A percentile compares a stretch with the other conserved stretches of the same genome.
phyloP scores from a whole-genome alignment of 148 eudicot species.

The Pharnaceum exiguum region DNA sequence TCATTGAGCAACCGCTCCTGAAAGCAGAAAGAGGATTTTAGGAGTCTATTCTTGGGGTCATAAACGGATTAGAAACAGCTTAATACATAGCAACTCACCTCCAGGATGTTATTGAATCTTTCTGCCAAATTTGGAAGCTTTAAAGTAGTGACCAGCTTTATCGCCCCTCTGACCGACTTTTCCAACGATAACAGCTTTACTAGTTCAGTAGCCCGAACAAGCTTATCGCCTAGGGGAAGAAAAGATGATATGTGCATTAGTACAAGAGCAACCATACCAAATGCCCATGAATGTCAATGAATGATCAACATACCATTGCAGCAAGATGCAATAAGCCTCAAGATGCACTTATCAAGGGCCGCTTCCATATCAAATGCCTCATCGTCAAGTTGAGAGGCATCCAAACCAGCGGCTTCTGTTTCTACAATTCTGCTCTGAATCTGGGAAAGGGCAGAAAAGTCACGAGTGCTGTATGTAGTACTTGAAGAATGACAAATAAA shows the following conservation, averaged over 20 bases:
- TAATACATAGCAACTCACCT: constrained; percentile 35
- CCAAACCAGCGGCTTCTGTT: constrained; percentile 50
- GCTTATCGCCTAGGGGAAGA: constrained; percentile 89
- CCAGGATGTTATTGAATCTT: constrained; percentile 75
- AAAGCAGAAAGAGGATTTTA: constrained; percentile 5
- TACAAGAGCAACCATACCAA: neutral
- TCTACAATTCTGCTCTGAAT: constrained; percentile 71
- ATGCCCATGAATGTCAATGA: neutral
- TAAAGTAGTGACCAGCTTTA: constrained; percentile 81
- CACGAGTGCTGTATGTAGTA: neutral
- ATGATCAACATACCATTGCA: constrained; percentile 62
- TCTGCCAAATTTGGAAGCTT: constrained; percentile 93
- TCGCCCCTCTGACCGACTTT: constrained; percentile 87
- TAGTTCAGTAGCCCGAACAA: constrained; percentile 86
- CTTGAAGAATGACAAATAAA: neutral
- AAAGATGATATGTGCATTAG: neutral
- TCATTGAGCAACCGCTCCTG: constrained; percentile 75
- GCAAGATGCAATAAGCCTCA: constrained; percentile 94
- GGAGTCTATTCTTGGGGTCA: neutral
- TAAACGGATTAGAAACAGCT: neutral
- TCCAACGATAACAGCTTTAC: constrained; percentile 82
- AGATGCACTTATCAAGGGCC: constrained; percentile 85
- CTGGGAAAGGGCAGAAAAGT: constrained; percentile 31
- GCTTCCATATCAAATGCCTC: constrained; percentile 75
- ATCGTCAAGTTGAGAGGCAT: constrained; percentile 64